These are phyloP conservation scores for Suillus paluster DNA, from an alignment of 768 basidiomycete species.

Conservation along the genomic window DNA sequence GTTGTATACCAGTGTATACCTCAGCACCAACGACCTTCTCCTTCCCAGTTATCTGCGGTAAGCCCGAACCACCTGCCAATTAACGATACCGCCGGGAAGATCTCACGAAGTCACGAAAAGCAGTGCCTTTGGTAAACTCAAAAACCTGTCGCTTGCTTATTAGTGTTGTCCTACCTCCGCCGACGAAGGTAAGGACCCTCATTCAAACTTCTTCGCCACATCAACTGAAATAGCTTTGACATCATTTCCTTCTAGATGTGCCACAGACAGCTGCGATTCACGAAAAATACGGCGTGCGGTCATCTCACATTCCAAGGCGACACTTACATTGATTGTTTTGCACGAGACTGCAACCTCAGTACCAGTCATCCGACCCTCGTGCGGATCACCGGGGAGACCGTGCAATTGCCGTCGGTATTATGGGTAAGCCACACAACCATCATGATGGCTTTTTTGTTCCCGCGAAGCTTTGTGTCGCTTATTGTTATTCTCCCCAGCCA, in stretches of 20 bases:
- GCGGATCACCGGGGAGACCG: conserved; percentile 38
- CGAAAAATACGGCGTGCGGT: conserved; percentile 53
- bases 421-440: conserved; percentile 38
- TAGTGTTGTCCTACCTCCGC: conserved; percentile 55
- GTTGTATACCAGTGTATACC: neutral
- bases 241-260: conserved; percentile 52
- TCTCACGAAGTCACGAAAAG: conserved; percentile 18
- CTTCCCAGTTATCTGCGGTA: conserved; percentile 7
- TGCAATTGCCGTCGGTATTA: conserved; percentile 63
- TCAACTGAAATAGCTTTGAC: conserved; percentile 12
- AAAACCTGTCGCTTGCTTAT: conserved; percentile 14
- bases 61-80: conserved; percentile 1
- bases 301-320: conserved; percentile 54
- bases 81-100: conserved; percentile 13
- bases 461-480: conserved; percentile 12
- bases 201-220: conserved; percentile 10
- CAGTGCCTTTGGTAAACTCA: conserved; percentile 19
- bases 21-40: neutral
- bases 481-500: conserved; percentile 41
- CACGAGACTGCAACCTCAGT: conserved; percentile 50
- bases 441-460: neutral
- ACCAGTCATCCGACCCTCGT: conserved; percentile 51
- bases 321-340: conserved; percentile 56
- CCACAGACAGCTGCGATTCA: conserved; percentile 61
- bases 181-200: conserved; percentile 41